These are phyloP conservation scores for Sideroxylon spinosum DNA, from an alignment of 179 eudicot genomes.

Conservation along the genomic window DNA sequence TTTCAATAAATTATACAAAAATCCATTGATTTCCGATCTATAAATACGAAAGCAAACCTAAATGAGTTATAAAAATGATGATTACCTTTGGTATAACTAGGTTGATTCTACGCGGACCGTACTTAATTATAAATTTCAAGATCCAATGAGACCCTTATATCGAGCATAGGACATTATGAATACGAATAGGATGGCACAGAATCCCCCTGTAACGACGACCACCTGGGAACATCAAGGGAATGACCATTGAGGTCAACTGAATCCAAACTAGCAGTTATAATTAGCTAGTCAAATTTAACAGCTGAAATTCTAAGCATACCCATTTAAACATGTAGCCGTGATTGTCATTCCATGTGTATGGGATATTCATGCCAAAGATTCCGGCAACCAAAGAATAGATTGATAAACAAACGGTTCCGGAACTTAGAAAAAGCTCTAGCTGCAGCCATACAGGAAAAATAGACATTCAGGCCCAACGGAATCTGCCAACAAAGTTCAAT, in stretches of 20 bases:
- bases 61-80: too few relatives aligned
- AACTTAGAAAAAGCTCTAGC: conserved; percentile 83
- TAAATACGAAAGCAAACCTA: too few relatives aligned
- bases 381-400: conserved; percentile 78
- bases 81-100: too few relatives aligned
- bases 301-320: conserved; percentile 36
- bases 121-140: conserved; percentile 26
- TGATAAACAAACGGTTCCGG: conserved; percentile 71
- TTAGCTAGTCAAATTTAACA: neutral
- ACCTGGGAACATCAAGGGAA: conserved; percentile 39
- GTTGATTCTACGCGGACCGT: too few relatives aligned
- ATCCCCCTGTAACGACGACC: conserved; percentile 48
- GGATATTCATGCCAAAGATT: conserved; percentile 92
- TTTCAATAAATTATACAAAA: too few relatives aligned
- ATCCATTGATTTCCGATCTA: too few relatives aligned
- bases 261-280: neutral
- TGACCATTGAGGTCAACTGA: neutral
- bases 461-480: neutral
- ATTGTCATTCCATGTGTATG: conserved; percentile 65
- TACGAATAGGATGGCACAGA: conserved; percentile 43
- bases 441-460: conserved; percentile 28
- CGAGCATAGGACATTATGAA: conserved; percentile 66
- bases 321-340: conserved; percentile 81
- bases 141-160: conserved; percentile 70
- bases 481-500: neutral